Evolutionary conservation across 805 yeast genomes (phyloP).

Genomic region (Cyberlindnera mycetangii): DNA sequence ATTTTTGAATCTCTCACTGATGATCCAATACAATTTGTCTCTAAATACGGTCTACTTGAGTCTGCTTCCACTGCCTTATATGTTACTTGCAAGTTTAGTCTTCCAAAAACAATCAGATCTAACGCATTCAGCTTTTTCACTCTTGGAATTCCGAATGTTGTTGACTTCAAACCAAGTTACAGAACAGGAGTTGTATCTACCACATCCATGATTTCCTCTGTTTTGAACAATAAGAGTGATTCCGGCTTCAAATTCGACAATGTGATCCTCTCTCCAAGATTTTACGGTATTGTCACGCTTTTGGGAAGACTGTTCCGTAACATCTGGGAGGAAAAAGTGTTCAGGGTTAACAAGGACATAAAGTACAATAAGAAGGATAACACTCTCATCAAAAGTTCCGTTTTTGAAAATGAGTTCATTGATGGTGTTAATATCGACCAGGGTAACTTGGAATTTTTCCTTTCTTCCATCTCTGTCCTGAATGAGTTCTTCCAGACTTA

Average conservation of each 20-base stretch:
- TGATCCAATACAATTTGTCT: slow-evolving; percentile 64
- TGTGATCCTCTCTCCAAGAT: slow-evolving; percentile 88
- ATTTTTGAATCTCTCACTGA: slow-evolving; percentile 69
- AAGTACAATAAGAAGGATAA: slow-evolving; percentile 35
- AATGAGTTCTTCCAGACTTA: slow-evolving; percentile 68
- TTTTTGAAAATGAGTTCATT: slow-evolving; percentile 40
- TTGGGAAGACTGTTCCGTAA: slow-evolving; percentile 76
- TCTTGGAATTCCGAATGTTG: slow-evolving; percentile 39
- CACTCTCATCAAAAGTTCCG: slow-evolving; percentile 22
- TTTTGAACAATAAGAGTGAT: slow-evolving; percentile 9
- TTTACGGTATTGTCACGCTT: slow-evolving; percentile 81
- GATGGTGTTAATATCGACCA: slow-evolving; percentile 40
- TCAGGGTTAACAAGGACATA: slow-evolving; percentile 37
- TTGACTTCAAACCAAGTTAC: slow-evolving; percentile 42
- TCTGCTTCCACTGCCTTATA: slow-evolving; percentile 86
- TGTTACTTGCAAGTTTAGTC: slow-evolving; percentile 72
- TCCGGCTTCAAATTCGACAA: slow-evolving; percentile 51
- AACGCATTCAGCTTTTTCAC: slow-evolving; percentile 43
- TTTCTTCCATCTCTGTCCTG: slow-evolving; percentile 67
- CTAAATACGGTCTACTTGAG: slow-evolving; percentile 83
- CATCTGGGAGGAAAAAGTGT: slow-evolving; percentile 74
- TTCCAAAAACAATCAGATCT: slow-evolving; percentile 47
- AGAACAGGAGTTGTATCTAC: slow-evolving; percentile 17
- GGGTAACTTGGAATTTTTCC: slow-evolving; percentile 59
- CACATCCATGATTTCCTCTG: slow-evolving; percentile 22